Conservation (phyloP, 371 early-diverging fungal species). For the Mucor racemosus region DNA sequence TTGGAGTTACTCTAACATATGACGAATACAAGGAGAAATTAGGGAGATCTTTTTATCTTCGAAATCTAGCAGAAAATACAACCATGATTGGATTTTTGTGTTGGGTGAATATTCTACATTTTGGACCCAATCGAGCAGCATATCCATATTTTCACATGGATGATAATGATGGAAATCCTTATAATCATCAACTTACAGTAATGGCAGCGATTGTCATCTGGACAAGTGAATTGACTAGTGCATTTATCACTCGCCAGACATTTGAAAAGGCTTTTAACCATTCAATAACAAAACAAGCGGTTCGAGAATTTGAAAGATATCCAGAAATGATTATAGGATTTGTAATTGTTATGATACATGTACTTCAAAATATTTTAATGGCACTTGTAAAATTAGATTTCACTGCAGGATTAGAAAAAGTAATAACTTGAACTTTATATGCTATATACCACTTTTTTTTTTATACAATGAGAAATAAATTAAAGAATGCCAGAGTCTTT, state of each 20-base stretch:
- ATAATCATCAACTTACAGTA: constrained; percentile 57
- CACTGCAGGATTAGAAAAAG: constrained; percentile 16
- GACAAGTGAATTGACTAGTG: constrained; percentile 67
- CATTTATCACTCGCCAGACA: constrained; percentile 60
- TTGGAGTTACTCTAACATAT: constrained; percentile 62
- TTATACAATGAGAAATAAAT: constrained; percentile 13
- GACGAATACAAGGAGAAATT: constrained; percentile 69
- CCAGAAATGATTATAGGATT: constrained; percentile 72
- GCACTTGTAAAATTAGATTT: constrained; percentile 70
- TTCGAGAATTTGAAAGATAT: constrained; percentile 66
- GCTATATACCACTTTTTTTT: background rate
- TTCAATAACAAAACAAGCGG: constrained; percentile 65
- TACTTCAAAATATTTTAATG: constrained; percentile 73
- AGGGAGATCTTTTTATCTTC: constrained; percentile 69
- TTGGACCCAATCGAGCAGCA: constrained; percentile 66
- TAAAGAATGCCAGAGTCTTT: constrained; percentile 72
- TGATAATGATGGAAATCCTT: constrained; percentile 47
- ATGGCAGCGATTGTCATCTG: constrained; percentile 65
- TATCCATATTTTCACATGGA: constrained; percentile 76
- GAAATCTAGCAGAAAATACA: constrained; percentile 77
- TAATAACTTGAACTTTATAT: background rate
- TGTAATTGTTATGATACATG: constrained; percentile 73
- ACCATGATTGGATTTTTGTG: constrained; percentile 79
- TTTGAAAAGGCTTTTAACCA: constrained; percentile 55
- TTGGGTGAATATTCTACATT: constrained; percentile 74